Percentiles rank a stretch among this genome's conserved stretches.
Evolutionary conservation across 495 filamentous ascomycete species (phyloP).

Genomic region (Hyaloscypha finlandica): DNA sequence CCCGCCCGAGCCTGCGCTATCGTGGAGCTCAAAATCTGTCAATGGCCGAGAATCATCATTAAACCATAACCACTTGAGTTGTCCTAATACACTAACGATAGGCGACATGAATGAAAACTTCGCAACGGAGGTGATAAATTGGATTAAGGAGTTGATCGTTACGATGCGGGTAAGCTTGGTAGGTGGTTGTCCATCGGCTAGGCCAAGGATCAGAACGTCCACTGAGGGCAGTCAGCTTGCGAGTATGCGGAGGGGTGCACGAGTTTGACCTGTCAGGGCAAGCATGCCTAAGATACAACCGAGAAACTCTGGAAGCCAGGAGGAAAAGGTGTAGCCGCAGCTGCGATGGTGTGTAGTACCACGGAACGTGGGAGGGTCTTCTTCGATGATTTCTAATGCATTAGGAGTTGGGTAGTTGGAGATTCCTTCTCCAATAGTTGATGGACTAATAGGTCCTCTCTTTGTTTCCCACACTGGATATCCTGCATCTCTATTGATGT

Average conservation of each 20-base stretch:
- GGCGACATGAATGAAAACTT: slow-evolving; percentile 1
- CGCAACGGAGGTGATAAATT: slow-evolving; percentile 2
- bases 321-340: not conserved
- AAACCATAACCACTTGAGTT: slow-evolving; percentile 10
- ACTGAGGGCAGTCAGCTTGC: not conserved
- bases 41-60: not conserved
- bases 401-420: not conserved
- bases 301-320: slow-evolving; percentile 3
- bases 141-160: not conserved
- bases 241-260: not conserved
- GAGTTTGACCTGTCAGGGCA: not conserved
- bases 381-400: not conserved
- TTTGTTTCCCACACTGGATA: not conserved
- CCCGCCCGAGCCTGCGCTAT: not conserved
- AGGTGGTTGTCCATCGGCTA: not conserved
- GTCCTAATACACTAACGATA: slow-evolving; percentile 3
- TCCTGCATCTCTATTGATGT: not conserved
- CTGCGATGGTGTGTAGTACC: not conserved
- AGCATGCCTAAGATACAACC: not conserved
- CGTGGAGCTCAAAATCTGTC: not conserved
- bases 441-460: too few relatives aligned
- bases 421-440: not conserved
- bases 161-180: not conserved
- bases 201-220: not conserved
- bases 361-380: not conserved